Evolutionary conservation across 805 yeast genomes (phyloP), one percentile per base, ranked within the genome.

Genomic region (Nakazawaea populi): DNA sequence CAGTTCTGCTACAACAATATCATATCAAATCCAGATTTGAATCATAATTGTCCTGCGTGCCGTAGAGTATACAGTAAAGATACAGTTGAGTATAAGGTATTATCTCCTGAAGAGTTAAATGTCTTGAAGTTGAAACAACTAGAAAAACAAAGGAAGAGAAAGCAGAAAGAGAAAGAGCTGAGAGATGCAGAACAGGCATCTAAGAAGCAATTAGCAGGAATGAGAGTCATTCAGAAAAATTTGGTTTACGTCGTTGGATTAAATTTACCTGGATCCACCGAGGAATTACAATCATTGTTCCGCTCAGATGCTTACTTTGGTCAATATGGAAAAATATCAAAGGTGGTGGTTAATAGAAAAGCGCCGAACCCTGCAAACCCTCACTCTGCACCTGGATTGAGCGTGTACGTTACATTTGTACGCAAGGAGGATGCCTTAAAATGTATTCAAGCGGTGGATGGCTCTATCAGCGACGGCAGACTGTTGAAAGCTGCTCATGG

Each of bases 1-100:
- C 98, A 92, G 75, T 94, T 94, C 65, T 94, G 99, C 68, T 94
- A 92, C 75, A 94, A 94, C 71, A 92, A 91, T 66, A 94, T 94
- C 61, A 80, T 97, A 56, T 94, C 89, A 57, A 92, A 92, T 60
- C 97, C 97, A 1, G 97, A 94, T 65, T 73, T 92, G 55, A 91
- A 91, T 65, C 98, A 97, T 3, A 81, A 89, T 58, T 94, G 99
- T 71, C 99, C 99, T 1, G 98, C 96, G 1, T 94, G 99, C 69
- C 87, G 99, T 64, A 76, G 99, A 54, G 79, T 85, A 27, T 94
- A 94, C 66, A 96, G 90, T 57, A 99, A 94, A 63, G 96, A 89
- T 56, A 82, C 83, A 53, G 96, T 94, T 30, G 96, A 89, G 65
- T 94, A 91, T 68, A 85, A 82, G 55, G 79, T 83, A 46, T 75